Base-by-base conservation (phyloP, 768 basidiomycete genomes). In the Suillus alpinus region DNA sequence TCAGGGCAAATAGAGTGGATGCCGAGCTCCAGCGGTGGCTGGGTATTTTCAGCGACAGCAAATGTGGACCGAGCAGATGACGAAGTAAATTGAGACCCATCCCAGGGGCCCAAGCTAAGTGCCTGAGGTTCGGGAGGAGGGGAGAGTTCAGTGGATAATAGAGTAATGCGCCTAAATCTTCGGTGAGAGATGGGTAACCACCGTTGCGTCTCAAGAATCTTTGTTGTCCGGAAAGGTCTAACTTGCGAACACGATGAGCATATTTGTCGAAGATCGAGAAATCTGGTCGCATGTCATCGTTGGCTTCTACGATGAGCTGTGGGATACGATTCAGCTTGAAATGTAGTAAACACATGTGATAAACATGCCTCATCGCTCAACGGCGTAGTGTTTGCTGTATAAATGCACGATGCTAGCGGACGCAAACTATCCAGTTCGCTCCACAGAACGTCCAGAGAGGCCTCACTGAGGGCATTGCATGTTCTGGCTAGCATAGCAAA, bases 401-500 rank as follows among this genome's bases (percentile, higher is more conserved):
- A 53, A 18, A 53, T 53, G 23, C 52, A 53, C 14, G 52, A 53
- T 53, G 52, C 23, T 36, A 53, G 20, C 36, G 52, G 52, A 53
- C 14, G 36, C 34, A 53, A 37, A 37, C 52, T 53, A 53, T 53
- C 34, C 23, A 53, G 23, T 53, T 53, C 52, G 23, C 36, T 53
- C 52, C 52, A 53, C 14, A 53, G 36, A 14, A 23, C 14, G 9
- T 53, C 52, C 23, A 53, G 20, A 37, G 52, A 53, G 1, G 52
- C 52, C 2, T 53, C 52, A 16, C 36, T 37, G 9, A 53, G 52
- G 23, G 16, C 52, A 2, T 9, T 53, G 4, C 52, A 53, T 14
- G 52, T 53, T 53, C 52, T 53, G 20, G 52, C 52, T 53, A 53
- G 36, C 34, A 37, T 26, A 8, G 52, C 52, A 23, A 53, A 53